Percentiles rank a stretch among this genome's conserved stretches.
Evolutionary conservation across 176 grass and related monocot species (phyloP).

Genomic region (Avena insularis): DNA sequence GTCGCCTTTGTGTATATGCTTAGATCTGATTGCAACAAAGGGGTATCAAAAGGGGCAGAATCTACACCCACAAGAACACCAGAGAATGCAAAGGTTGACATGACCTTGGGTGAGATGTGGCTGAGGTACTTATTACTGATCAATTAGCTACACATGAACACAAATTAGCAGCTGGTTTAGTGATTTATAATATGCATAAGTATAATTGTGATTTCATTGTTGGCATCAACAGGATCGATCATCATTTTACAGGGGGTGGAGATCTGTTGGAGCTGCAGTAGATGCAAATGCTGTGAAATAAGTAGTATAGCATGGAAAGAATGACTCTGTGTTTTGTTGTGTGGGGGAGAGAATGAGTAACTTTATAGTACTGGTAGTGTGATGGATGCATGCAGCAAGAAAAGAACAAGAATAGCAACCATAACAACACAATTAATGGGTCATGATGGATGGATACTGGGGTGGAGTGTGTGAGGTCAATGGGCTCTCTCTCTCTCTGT

Average conservation of each 20-base stretch:
- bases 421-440: constrained; percentile 73
- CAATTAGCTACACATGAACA: not conserved
- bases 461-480: constrained; percentile 59
- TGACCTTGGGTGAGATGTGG: constrained; percentile 34
- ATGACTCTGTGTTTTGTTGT: not conserved
- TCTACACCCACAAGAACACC: constrained; percentile 46
- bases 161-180: not conserved
- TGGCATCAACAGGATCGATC: constrained; percentile 1
- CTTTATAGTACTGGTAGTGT: not conserved
- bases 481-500: constrained; percentile 46
- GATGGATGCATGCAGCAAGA: constrained; percentile 30
- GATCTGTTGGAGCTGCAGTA: constrained; percentile 19
- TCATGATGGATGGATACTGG: constrained; percentile 78
- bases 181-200: not conserved
- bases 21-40: constrained; percentile 18
- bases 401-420: constrained; percentile 42
- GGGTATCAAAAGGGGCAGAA: constrained; percentile 26
- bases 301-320: constrained; percentile 32
- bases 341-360: not conserved
- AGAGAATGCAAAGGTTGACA: constrained; percentile 52
- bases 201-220: not conserved
- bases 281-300: constrained; percentile 15
- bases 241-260: not conserved
- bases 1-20: constrained; percentile 39
- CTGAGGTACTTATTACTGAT: constrained; percentile 11